phyloP scores from a whole-genome alignment of 176 grass and related monocot genomes.

The Rhynchospora breviuscula region DNA sequence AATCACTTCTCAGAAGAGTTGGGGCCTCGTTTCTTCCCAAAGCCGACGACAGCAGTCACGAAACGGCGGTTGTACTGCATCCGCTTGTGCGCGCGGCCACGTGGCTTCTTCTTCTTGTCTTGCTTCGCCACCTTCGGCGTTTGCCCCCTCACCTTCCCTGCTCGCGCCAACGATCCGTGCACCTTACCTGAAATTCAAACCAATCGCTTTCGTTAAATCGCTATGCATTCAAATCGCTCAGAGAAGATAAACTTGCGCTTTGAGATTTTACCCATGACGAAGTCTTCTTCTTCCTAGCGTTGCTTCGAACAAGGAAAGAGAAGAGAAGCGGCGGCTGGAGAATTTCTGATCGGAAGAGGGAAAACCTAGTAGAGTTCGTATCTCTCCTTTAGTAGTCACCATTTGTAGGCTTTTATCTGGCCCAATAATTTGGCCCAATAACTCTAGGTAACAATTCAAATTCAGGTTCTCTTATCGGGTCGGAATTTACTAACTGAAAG shows the following conservation, averaged over 20 bases:
- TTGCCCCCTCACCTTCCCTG: slow-evolving; percentile 75
- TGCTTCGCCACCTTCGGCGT: slow-evolving; percentile 89
- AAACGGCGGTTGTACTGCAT: slow-evolving; percentile 96
- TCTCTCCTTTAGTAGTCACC: slow-evolving; percentile 2
- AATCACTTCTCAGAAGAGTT: slow-evolving; percentile 84
- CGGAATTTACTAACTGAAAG: neutral
- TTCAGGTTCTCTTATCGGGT: neutral
- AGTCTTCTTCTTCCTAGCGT: neutral
- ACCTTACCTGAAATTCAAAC: slow-evolving; percentile 53
- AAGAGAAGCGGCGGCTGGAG: slow-evolving; percentile 23
- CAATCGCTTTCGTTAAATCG: neutral
- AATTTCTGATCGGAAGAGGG: neutral
- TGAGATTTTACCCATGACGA: slow-evolving; percentile 10
- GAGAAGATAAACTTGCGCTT: neutral
- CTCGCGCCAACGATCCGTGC: slow-evolving; percentile 77
- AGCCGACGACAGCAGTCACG: slow-evolving; percentile 79
- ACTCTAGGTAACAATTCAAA: too few species aligned
- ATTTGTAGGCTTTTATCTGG: neutral
- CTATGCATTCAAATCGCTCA: slow-evolving; percentile 34
- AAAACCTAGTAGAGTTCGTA: slow-evolving; percentile 13
- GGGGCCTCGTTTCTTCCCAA: slow-evolving; percentile 85
- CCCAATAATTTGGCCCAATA: too few species aligned
- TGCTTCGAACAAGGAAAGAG: neutral
- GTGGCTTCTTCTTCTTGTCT: slow-evolving; percentile 91
- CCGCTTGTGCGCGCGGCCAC: slow-evolving; percentile 73